Evolutionary conservation across 176 grass and related monocot genomes (phyloP).

Genomic region (Juncus effusus): DNA sequence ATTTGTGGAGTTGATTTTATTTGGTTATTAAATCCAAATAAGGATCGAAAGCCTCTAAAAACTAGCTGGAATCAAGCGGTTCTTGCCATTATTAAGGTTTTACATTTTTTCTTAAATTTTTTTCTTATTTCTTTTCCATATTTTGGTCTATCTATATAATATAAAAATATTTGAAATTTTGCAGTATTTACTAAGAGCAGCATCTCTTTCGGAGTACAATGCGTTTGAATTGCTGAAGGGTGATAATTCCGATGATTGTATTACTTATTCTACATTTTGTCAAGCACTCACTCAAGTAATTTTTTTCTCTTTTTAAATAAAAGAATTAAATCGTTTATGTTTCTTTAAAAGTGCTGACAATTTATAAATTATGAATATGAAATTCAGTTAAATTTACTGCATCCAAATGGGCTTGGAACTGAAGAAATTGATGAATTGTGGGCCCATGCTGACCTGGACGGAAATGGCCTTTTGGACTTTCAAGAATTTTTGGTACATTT

Average conservation of each 20-base stretch:
- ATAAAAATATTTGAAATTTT: conserved; percentile 11
- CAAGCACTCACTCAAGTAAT: conserved; percentile 73
- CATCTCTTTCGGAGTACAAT: conserved; percentile 58
- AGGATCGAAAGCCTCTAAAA: conserved; percentile 62
- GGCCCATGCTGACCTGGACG: conserved; percentile 53
- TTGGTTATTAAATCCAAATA: conserved; percentile 89
- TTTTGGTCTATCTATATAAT: not conserved
- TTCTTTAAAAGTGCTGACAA: no score
- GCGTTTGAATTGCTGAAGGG: conserved; percentile 83
- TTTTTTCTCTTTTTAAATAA: not conserved
- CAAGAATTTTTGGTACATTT: conserved; percentile 68
- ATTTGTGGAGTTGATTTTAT: conserved; percentile 96
- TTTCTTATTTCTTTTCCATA: not conserved
- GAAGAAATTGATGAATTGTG: conserved; percentile 67
- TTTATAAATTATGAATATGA: not conserved
- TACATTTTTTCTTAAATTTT: conserved; percentile 29
- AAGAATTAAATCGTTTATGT: not conserved
- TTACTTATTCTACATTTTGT: conserved; percentile 76
- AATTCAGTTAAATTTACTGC: conserved; percentile 60
- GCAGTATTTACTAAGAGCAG: conserved; percentile 64
- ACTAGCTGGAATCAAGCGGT: conserved; percentile 98
- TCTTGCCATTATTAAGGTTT: conserved; percentile 85
- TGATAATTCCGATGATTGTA: conserved; percentile 58
- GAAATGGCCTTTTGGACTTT: conserved; percentile 58
- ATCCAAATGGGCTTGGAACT: conserved; percentile 54